Percentiles rank a stretch among this genome's conserved stretches.
Conservation (phyloP, 192 early-diverging fungal species). For the Radiomyces spectabilis region DNA sequence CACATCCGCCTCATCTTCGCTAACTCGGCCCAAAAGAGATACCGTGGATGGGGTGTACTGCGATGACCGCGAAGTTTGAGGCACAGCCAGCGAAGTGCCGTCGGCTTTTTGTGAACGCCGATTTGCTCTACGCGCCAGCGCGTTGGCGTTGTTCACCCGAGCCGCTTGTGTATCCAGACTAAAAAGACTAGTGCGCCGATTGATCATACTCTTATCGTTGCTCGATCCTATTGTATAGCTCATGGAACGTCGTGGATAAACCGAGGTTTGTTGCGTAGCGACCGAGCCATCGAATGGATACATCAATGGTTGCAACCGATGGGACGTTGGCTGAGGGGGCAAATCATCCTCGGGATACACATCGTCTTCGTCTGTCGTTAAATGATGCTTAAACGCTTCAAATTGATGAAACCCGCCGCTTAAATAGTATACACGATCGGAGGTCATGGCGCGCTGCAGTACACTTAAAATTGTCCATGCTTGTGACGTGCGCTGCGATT, state of each 20-base stretch:
- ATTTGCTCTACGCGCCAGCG: background rate
- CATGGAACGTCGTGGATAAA: constrained; percentile 4
- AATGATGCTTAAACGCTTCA: background rate
- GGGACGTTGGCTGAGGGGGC: background rate
- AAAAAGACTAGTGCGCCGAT: constrained; percentile 23
- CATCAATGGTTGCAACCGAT: background rate
- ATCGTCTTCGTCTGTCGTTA: background rate
- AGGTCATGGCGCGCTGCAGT: constrained; percentile 10
- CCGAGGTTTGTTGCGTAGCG: background rate
- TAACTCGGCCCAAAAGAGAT: background rate
- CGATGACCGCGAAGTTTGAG: background rate
- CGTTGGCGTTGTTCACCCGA: constrained; percentile 5
- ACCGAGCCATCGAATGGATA: background rate
- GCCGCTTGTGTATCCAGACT: constrained; percentile 24
- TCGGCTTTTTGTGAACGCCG: background rate
- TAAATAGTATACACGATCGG: background rate
- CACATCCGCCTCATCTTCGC: constrained; percentile 9
- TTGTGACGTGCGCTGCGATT: constrained; percentile 20
- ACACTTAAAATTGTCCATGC: constrained; percentile 45
- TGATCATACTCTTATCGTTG: too few relatives aligned
- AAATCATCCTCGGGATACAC: background rate
- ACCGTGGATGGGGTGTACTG: background rate
- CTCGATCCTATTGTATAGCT: background rate
- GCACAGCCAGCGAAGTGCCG: background rate
- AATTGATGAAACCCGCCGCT: background rate